Evolutionary conservation across 2,329 filamentous ascomycete genomes (phyloP).

Genomic region (Decorospora gaudefroyi): DNA sequence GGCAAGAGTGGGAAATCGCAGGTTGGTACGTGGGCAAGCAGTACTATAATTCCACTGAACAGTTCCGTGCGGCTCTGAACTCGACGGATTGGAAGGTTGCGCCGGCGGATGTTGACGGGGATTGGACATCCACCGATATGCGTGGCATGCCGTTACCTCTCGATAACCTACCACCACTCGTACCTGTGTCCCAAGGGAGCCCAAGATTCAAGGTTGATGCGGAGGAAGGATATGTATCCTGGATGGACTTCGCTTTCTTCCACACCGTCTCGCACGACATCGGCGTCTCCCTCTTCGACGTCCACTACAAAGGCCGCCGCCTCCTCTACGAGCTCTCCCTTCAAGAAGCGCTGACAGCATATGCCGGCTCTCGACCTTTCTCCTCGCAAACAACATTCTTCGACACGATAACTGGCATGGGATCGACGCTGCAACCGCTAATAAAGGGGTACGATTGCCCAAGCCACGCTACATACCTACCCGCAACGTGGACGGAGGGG

Average conservation of each 20-base stretch:
- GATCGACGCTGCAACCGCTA: conserved; percentile 50
- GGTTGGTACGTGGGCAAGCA: conserved; percentile 61
- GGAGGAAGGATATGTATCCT: conserved; percentile 54
- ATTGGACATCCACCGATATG: conserved; percentile 53
- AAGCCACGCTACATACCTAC: conserved; percentile 56
- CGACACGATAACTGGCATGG: conserved; percentile 57
- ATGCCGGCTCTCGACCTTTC: conserved; percentile 56
- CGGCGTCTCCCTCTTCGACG: conserved; percentile 57
- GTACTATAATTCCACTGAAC: conserved; percentile 58
- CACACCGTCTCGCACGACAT: conserved; percentile 56
- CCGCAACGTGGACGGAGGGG: conserved; percentile 47
- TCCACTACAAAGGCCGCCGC: conserved; percentile 60
- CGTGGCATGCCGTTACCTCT: conserved; percentile 48
- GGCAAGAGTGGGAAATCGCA: conserved; percentile 56
- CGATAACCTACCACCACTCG: conserved; percentile 60
- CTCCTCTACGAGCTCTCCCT: conserved; percentile 61
- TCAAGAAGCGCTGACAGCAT: conserved; percentile 61
- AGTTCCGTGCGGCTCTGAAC: conserved; percentile 54
- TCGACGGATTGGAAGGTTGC: conserved; percentile 52
- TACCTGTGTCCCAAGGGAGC: conserved; percentile 52
- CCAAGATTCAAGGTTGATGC: conserved; percentile 52
- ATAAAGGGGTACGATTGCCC: conserved; percentile 60
- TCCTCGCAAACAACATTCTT: conserved; percentile 55
- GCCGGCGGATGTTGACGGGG: conserved; percentile 55
- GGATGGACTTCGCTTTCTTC: conserved; percentile 60